These are phyloP conservation scores for Scheffersomyces segobiensis DNA, from an alignment of 1,139 yeast species.

Conservation along the genomic window DNA sequence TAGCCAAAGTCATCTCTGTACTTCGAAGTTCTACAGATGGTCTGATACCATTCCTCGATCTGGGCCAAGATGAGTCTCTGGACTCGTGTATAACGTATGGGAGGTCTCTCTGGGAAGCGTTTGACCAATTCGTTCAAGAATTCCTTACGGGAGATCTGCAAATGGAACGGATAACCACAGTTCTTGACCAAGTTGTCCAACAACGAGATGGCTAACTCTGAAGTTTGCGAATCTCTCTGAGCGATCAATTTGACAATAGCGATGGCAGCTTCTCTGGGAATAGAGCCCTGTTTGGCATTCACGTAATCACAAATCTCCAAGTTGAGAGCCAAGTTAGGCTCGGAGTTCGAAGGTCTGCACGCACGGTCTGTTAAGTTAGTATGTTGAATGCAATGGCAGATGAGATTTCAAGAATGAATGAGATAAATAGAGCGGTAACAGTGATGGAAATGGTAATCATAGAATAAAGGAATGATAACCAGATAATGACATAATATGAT, in stretches of 20 bases:
- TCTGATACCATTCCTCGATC: conserved; percentile 96
- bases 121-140: conserved; percentile 90
- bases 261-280: conserved; percentile 91
- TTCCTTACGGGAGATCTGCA: conserved; percentile 93
- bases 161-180: conserved; percentile 96
- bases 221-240: conserved; percentile 78
- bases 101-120: conserved; percentile 94
- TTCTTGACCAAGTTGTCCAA: conserved; percentile 92
- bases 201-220: conserved; percentile 55
- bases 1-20: conserved; percentile 91
- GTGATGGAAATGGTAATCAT: background rate
- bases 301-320: conserved; percentile 91
- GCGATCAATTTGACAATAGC: conserved; percentile 85
- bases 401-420: background rate
- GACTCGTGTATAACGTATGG: conserved; percentile 76
- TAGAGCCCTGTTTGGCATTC: conserved; percentile 87
- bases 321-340: conserved; percentile 87
- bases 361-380: conserved; percentile 64
- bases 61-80: conserved; percentile 86
- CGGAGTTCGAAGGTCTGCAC: conserved; percentile 78
- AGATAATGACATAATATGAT: background rate
- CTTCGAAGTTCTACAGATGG: conserved; percentile 85
- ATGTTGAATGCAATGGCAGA: conserved; percentile 1
- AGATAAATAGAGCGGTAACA: background rate
- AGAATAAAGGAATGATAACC: background rate